Conservation (phyloP, 83 land plant genomes). For the Picea mariana region DNA sequence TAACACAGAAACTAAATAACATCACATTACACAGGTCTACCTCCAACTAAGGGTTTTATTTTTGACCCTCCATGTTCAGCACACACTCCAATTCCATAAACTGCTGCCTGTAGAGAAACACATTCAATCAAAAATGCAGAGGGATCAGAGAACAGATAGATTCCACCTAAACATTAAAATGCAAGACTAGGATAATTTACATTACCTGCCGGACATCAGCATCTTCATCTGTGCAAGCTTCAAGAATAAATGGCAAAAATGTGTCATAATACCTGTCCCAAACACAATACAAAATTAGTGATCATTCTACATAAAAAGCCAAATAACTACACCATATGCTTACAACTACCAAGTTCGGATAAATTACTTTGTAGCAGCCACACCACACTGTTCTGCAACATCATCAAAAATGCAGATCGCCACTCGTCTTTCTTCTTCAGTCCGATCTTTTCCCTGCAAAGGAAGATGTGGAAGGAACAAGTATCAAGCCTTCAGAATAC, state of each 20-base stretch:
- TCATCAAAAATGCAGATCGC: slow-evolving; percentile 64
- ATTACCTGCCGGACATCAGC: slow-evolving; percentile 52
- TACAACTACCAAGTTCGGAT: background rate
- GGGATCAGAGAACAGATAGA: background rate
- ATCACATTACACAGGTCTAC: slow-evolving; percentile 12
- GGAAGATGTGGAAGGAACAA: background rate
- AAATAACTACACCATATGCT: background rate
- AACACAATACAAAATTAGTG: background rate
- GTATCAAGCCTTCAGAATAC: background rate
- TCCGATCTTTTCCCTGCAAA: slow-evolving; percentile 42
- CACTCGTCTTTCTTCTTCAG: slow-evolving; percentile 48
- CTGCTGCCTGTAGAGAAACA: slow-evolving; percentile 39
- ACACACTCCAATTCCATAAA: slow-evolving; percentile 61
- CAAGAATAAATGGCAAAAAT: slow-evolving; percentile 53
- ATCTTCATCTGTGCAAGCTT: slow-evolving; percentile 45
- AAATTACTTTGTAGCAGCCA: slow-evolving; percentile 42
- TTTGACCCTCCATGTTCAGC: slow-evolving; percentile 52
- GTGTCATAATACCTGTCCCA: slow-evolving; percentile 49
- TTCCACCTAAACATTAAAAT: slow-evolving; percentile 4
- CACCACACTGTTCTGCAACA: slow-evolving; percentile 58
- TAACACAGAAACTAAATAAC: background rate
- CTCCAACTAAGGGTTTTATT: slow-evolving; percentile 51
- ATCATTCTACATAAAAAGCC: background rate
- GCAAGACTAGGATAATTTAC: background rate
- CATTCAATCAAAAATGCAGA: background rate